Evolutionary conservation across 1,284 basidiomycete species (phyloP).

Genomic region (Ustilago loliicola): DNA sequence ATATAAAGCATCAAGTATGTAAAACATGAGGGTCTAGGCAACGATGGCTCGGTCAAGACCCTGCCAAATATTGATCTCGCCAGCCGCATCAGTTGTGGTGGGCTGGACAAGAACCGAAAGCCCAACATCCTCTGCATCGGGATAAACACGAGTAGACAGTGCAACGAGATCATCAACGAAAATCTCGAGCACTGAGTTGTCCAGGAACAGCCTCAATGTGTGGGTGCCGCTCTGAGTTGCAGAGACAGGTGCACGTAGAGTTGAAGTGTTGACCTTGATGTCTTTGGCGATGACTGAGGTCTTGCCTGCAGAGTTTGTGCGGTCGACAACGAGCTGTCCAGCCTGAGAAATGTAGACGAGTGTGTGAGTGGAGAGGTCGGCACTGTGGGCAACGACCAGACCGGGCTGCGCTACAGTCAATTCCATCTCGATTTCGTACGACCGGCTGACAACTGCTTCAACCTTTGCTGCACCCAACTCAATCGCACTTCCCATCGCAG

Average conservation of each 20-base stretch:
- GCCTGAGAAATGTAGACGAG: constrained; percentile 26
- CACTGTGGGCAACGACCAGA: constrained; percentile 41
- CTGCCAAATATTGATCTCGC: constrained; percentile 28
- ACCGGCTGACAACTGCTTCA: constrained; percentile 16
- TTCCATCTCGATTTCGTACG: constrained; percentile 39
- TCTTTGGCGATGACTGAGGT: constrained; percentile 19
- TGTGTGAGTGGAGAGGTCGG: constrained; percentile 33
- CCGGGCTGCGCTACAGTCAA: constrained; percentile 21
- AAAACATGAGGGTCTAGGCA: constrained; percentile 2
- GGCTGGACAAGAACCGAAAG: constrained; percentile 28
- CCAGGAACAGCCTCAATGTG: constrained; percentile 50
- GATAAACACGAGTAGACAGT: constrained; percentile 55
- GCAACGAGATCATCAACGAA: constrained; percentile 55
- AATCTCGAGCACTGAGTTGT: constrained; percentile 61
- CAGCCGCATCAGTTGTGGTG: not conserved
- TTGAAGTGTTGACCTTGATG: constrained; percentile 44
- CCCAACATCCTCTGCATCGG: constrained; percentile 29
- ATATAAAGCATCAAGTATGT: not conserved
- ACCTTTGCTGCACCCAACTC: constrained; percentile 12
- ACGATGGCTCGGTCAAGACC: constrained; percentile 32
- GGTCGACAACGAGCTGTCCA: constrained; percentile 43
- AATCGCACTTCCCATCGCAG: not conserved
- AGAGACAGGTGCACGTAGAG: constrained; percentile 22
- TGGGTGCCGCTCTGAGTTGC: constrained; percentile 2
- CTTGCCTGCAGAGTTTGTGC: constrained; percentile 31